These are phyloP conservation scores for Terfezia claveryi DNA, from an alignment of 495 filamentous ascomycete species.

Conservation along the genomic window DNA sequence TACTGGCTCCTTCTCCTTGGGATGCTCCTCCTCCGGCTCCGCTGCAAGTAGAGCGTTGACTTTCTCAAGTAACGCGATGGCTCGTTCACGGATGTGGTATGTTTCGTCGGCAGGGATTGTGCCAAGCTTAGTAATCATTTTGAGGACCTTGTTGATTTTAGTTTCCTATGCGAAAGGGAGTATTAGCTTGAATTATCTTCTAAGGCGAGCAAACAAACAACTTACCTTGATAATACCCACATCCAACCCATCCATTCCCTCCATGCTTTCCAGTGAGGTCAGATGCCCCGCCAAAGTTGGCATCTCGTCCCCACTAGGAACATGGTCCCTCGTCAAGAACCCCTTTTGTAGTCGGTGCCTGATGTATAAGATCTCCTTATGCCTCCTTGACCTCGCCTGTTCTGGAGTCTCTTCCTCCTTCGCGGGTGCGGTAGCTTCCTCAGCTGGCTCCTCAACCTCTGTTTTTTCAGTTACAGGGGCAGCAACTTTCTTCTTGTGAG, in stretches of 20 bases:
- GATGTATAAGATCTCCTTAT: slow-evolving; percentile 55
- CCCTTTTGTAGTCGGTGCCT: slow-evolving; percentile 83
- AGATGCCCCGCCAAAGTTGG: slow-evolving; percentile 56
- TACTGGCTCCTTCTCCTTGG: slow-evolving; percentile 32
- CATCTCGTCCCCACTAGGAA: slow-evolving; percentile 81
- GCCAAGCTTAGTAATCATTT: slow-evolving; percentile 63
- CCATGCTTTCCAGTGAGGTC: slow-evolving; percentile 51
- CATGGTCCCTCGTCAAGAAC: slow-evolving; percentile 56
- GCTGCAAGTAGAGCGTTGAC: slow-evolving; percentile 19
- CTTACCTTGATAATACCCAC: slow-evolving; percentile 43
- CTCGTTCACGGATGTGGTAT: slow-evolving; percentile 61
- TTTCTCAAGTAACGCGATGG: slow-evolving; percentile 45
- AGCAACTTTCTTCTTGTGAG: slow-evolving; percentile 26
- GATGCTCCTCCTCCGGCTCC: slow-evolving; percentile 20
- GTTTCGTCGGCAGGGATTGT: slow-evolving; percentile 68
- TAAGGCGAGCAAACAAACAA: no score
- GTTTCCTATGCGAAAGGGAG: slow-evolving; percentile 23
- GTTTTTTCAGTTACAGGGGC: slow-evolving; percentile 36
- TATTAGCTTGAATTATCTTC: no score
- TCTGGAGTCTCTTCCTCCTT: slow-evolving; percentile 31
- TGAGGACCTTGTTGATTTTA: slow-evolving; percentile 89
- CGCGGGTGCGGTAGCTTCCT: slow-evolving; percentile 26
- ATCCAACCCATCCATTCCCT: slow-evolving; percentile 71
- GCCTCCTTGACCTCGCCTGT: slow-evolving; percentile 29
- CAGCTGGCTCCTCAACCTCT: slow-evolving; percentile 41